Conservation (phyloP, 768 basidiomycete species). For the Hortiboletus flavorubellus region DNA sequence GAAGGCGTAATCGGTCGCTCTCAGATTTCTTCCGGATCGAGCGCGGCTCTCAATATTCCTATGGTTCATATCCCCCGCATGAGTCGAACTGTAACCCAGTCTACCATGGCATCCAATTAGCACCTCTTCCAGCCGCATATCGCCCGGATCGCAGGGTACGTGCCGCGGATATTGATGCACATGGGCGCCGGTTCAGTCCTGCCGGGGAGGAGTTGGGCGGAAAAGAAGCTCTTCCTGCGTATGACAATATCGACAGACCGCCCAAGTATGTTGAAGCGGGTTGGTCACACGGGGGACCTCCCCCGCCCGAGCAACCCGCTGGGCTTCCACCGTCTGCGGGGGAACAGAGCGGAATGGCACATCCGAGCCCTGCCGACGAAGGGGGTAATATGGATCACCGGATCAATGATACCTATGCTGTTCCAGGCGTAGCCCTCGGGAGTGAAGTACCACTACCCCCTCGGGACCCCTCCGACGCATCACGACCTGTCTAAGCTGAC, state of each 20-base stretch:
- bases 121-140: conserved; percentile 21
- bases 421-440: neutral
- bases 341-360: neutral
- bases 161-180: conserved; percentile 38
- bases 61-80: conserved; percentile 1
- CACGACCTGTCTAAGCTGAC: conserved; percentile 8
- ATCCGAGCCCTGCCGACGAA: neutral
- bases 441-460: neutral
- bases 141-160: conserved; percentile 24
- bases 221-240: conserved; percentile 49
- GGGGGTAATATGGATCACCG: neutral
- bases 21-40: conserved; percentile 22
- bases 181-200: conserved; percentile 36
- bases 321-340: neutral
- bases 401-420: neutral
- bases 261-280: conserved; percentile 40
- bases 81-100: conserved; percentile 4
- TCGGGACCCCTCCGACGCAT: neutral
- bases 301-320: neutral
- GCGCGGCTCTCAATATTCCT: neutral
- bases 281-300: conserved; percentile 2
- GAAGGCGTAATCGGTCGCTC: conserved; percentile 17
- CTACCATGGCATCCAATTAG: conserved; percentile 16
- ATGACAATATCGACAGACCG: conserved; percentile 43
- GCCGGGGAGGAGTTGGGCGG: conserved; percentile 35